Conservation (phyloP, 2,329 filamentous ascomycete genomes). For the Zalaria obscura region DNA sequence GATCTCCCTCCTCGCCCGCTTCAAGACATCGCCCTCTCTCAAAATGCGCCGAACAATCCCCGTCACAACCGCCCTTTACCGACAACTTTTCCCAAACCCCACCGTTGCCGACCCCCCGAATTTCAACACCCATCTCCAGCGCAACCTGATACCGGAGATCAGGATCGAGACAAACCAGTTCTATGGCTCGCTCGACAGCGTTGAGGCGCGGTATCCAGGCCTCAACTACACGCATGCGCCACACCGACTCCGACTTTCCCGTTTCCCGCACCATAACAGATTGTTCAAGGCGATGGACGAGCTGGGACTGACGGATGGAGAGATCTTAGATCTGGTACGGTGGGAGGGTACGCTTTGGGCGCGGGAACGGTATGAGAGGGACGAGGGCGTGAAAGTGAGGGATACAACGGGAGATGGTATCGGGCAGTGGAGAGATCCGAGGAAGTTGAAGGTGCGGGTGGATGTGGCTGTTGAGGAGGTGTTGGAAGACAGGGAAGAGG, state of each 20-base stretch:
- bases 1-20: no score
- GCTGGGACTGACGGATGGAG: slow-evolving; percentile 51
- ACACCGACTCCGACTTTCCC: slow-evolving; percentile 63
- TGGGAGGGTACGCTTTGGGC: slow-evolving; percentile 80
- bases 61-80: slow-evolving; percentile 60
- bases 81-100: slow-evolving; percentile 56
- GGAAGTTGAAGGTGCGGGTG: slow-evolving; percentile 14
- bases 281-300: slow-evolving; percentile 64
- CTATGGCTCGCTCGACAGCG: slow-evolving; percentile 65
- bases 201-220: slow-evolving; percentile 69
- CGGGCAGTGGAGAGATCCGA: slow-evolving; percentile 42
- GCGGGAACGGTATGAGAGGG: slow-evolving; percentile 63
- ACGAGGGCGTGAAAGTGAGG: slow-evolving; percentile 53
- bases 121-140: slow-evolving; percentile 56
- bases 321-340: slow-evolving; percentile 59
- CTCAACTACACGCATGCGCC: slow-evolving; percentile 62
- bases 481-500: slow-evolving; percentile 2
- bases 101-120: slow-evolving; percentile 54
- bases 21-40: background rate
- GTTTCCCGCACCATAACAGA: slow-evolving; percentile 62
- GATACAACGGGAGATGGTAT: slow-evolving; percentile 63
- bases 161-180: slow-evolving; percentile 65
- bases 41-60: slow-evolving; percentile 56
- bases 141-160: slow-evolving; percentile 61
- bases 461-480: slow-evolving; percentile 3